Percentiles rank a stretch among this genome's conserved stretches.
These are phyloP conservation scores for Lichenothelia convexa DNA, from an alignment of 495 filamentous ascomycete genomes.

Conservation along the genomic window DNA sequence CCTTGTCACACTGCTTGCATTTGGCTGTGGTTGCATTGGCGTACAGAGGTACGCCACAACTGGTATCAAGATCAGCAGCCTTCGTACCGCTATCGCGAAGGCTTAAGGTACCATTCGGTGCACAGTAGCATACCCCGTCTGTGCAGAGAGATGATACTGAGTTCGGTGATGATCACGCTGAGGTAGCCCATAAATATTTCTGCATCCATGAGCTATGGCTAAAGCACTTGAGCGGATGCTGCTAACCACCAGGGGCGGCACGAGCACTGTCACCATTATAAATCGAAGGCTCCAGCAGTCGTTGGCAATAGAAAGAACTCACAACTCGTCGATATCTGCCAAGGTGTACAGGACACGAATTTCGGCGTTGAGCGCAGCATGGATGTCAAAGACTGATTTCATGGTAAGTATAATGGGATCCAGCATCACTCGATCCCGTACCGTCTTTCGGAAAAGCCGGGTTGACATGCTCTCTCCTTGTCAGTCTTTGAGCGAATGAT, in stretches of 20 bases:
- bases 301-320: slow-evolving; percentile 1
- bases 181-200: slow-evolving; percentile 39
- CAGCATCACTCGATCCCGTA: slow-evolving; percentile 5
- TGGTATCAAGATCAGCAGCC: neutral
- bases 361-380: slow-evolving; percentile 25
- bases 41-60: slow-evolving; percentile 39
- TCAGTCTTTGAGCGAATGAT: slow-evolving; percentile 28
- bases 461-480: slow-evolving; percentile 34
- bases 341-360: slow-evolving; percentile 35
- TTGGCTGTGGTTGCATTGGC: slow-evolving; percentile 26
- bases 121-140: slow-evolving; percentile 33
- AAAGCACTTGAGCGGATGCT: neutral
- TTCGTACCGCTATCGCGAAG: too few relatives aligned
- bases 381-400: slow-evolving; percentile 29
- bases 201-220: neutral
- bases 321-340: slow-evolving; percentile 42
- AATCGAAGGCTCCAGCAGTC: neutral
- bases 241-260: slow-evolving; percentile 21
- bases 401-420: too few relatives aligned
- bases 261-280: slow-evolving; percentile 13
- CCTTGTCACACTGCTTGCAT: slow-evolving; percentile 35
- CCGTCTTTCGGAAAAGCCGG: slow-evolving; percentile 30
- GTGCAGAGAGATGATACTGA: slow-evolving; percentile 29
- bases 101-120: slow-evolving; percentile 42
- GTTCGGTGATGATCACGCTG: slow-evolving; percentile 35